Percentiles rank a stretch among this genome's conserved stretches.
These are phyloP conservation scores for Hura crepitans DNA, from an alignment of 441 rosid species.

Conservation along the genomic window DNA sequence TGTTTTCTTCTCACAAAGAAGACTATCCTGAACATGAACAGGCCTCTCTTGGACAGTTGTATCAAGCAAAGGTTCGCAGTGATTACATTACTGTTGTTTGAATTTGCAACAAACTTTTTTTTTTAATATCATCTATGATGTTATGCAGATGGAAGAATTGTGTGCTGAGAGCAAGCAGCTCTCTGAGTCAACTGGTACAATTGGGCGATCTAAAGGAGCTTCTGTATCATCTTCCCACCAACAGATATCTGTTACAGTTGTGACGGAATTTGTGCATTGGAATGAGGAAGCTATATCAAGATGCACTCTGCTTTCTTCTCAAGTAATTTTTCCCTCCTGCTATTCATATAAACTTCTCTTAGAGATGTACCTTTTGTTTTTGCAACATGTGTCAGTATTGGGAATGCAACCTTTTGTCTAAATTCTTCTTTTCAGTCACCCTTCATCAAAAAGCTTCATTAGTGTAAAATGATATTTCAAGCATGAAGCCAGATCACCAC, in stretches of 20 bases:
- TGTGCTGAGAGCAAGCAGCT: constrained; percentile 73
- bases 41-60: constrained; percentile 82
- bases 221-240: constrained; percentile 75
- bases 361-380: neutral
- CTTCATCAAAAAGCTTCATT: neutral
- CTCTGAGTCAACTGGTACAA: constrained; percentile 78
- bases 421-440: neutral
- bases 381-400: neutral
- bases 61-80: constrained; percentile 70
- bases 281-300: constrained; percentile 97
- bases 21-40: constrained; percentile 94
- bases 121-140: constrained; percentile 23
- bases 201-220: constrained; percentile 94
- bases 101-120: constrained; percentile 19
- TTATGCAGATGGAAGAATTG: constrained; percentile 82
- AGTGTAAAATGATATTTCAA: constrained; percentile 3
- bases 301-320: constrained; percentile 87
- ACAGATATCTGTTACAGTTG: constrained; percentile 95
- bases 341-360: neutral
- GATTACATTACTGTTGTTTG: constrained; percentile 18
- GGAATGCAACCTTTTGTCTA: neutral
- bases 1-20: constrained; percentile 92
- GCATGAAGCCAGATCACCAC: no score
- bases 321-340: constrained; percentile 42
- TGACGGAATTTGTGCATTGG: constrained; percentile 96